phyloP scores from a whole-genome alignment of 108 stramenopile species.

The Ochromonas danica region DNA sequence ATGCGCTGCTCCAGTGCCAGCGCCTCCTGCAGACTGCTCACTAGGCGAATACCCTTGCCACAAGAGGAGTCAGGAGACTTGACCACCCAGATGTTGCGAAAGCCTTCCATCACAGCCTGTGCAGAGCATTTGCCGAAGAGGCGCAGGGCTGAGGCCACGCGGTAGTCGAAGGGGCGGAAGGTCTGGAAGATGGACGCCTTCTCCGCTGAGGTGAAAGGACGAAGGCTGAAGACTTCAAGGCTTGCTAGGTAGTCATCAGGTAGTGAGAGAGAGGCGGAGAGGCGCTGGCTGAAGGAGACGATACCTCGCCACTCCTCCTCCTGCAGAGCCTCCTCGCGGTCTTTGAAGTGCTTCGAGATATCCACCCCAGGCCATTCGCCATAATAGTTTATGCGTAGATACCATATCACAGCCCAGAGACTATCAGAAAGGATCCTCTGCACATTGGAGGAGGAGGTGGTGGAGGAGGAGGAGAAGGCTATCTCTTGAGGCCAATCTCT shows the following conservation, averaged over 20 bases:
- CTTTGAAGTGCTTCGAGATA: background rate
- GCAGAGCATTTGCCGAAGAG: no score
- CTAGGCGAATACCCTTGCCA: conserved; percentile 8
- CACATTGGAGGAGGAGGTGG: background rate
- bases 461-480: background rate
- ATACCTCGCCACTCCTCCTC: background rate
- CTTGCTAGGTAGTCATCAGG: no score
- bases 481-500: no score
- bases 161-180: no score
- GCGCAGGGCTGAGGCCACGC: no score
- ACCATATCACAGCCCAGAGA: background rate
- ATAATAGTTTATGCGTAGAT: background rate
- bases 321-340: background rate
- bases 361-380: conserved; percentile 20
- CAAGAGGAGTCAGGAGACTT: background rate
- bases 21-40: background rate
- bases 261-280: no score
- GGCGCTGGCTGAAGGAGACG: background rate
- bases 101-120: conserved; percentile 5
- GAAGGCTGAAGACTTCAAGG: no score
- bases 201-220: no score
- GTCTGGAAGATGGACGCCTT: no score
- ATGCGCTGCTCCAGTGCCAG: conserved; percentile 20
- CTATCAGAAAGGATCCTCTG: background rate
- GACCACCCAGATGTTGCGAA: conserved; percentile 13